A percentile compares a stretch with the other conserved stretches of the same genome.
Conservation (phyloP, 2,329 filamentous ascomycete genomes). For the Sarocladiaceae sp. region DNA sequence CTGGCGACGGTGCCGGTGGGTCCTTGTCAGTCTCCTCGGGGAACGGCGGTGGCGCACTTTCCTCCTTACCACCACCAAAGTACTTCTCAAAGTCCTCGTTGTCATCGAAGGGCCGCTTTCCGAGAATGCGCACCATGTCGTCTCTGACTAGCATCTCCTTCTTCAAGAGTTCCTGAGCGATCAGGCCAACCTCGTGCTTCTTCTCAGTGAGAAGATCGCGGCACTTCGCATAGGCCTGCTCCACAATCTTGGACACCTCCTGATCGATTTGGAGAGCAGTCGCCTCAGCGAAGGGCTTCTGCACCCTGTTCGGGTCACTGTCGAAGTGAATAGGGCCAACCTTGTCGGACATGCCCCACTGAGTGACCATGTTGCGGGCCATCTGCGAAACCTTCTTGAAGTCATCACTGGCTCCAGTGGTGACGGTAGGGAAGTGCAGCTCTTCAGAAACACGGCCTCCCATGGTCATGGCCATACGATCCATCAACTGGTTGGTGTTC, state of each 20-base stretch:
- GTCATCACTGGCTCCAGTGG: constrained; percentile 90
- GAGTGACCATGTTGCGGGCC: constrained; percentile 98
- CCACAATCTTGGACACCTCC: constrained; percentile 88
- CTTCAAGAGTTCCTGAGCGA: constrained; percentile 86
- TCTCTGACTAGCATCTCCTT: constrained; percentile 92
- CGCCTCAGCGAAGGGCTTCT: constrained; percentile 94
- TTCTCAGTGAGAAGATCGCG: constrained; percentile 76
- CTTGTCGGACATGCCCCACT: constrained; percentile 97
- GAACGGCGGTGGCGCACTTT: constrained; percentile 54
- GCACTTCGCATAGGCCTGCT: constrained; percentile 90
- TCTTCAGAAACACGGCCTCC: constrained; percentile 94
- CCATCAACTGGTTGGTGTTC: constrained; percentile 94
- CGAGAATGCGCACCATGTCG: constrained; percentile 85
- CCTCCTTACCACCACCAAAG: constrained; percentile 62
- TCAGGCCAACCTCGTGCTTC: constrained; percentile 81
- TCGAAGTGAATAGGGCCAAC: constrained; percentile 91
- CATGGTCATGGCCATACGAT: constrained; percentile 99
- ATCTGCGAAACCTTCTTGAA: constrained; percentile 98
- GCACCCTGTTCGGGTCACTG: constrained; percentile 73
- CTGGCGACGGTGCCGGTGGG: constrained; percentile 32
- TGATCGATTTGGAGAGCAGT: constrained; percentile 89
- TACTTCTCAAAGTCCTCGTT: constrained; percentile 93
- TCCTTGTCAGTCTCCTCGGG: constrained; percentile 39
- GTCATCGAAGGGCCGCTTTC: constrained; percentile 79
- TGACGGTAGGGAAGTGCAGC: constrained; percentile 94